phyloP scores from a whole-genome alignment of 331 rosid genomes.

The Malus hybrid region DNA sequence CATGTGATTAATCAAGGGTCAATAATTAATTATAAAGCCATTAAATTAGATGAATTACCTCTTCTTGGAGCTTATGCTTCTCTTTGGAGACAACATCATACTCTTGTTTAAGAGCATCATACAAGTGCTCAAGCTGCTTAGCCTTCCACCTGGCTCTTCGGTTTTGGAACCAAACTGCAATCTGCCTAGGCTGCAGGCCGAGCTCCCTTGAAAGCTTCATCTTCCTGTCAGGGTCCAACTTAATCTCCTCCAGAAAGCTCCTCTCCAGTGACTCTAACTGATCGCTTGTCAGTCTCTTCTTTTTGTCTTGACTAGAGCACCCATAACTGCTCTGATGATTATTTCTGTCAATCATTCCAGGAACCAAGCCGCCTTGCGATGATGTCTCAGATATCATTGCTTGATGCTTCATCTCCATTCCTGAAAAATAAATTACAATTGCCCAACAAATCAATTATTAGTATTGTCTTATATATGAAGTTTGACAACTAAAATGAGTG shows the following conservation, averaged over 20 bases:
- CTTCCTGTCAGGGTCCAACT: constrained; percentile 79
- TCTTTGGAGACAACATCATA: constrained; percentile 48
- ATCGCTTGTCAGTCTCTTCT: constrained; percentile 51
- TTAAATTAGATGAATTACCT: constrained; percentile 35
- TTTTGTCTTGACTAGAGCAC: constrained; percentile 45
- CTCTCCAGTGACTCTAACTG: constrained; percentile 71
- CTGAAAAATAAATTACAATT: constrained; percentile 6
- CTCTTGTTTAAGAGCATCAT: constrained; percentile 58
- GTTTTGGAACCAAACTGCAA: constrained; percentile 95
- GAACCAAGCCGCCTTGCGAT: constrained; percentile 16
- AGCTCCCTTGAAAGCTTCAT: constrained; percentile 68
- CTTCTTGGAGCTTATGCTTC: constrained; percentile 64
- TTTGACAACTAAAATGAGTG: background rate
- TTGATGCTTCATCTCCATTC: constrained; percentile 40
- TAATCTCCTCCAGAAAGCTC: constrained; percentile 72
- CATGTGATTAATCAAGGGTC: constrained; percentile 1
- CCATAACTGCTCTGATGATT: constrained; percentile 18
- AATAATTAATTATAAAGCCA: background rate
- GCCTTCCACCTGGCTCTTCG: constrained; percentile 86
- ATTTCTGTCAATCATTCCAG: constrained; percentile 22
- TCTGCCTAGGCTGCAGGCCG: constrained; percentile 80
- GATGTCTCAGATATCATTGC: constrained; percentile 19
- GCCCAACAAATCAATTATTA: background rate
- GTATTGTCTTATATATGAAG: background rate
- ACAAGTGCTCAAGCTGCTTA: constrained; percentile 68